Percentiles rank a stretch among this genome's conserved stretches.
Conservation (phyloP, 441 rosid species). For the Capsella rubella region DNA sequence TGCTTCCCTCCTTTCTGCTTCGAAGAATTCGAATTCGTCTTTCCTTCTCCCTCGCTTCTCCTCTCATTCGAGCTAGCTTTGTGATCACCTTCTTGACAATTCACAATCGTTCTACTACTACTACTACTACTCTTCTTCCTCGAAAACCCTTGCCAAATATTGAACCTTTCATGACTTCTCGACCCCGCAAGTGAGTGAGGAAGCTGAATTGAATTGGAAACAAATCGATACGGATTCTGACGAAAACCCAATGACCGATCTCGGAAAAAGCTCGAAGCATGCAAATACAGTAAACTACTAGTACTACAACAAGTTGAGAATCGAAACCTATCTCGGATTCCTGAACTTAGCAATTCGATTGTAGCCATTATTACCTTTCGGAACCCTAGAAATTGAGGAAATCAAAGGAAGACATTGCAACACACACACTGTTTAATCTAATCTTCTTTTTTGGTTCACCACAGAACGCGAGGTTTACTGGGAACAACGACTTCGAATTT, state of each 20-base stretch:
- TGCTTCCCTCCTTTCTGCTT: constrained; percentile 64
- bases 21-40: constrained; percentile 38
- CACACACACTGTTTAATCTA: constrained; percentile 20
- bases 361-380: constrained; percentile 48
- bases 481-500: constrained; percentile 42
- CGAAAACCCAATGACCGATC: constrained; percentile 53
- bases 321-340: constrained; percentile 44
- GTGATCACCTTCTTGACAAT: constrained; percentile 73
- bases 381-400: constrained; percentile 50
- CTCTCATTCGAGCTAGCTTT: constrained; percentile 44
- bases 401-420: not conserved
- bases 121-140: constrained; percentile 27
- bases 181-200: constrained; percentile 28
- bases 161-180: constrained; percentile 25
- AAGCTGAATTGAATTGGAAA: constrained; percentile 42
- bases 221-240: constrained; percentile 48
- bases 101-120: constrained; percentile 51
- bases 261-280: constrained; percentile 46
- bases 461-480: constrained; percentile 26
- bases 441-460: constrained; percentile 7
- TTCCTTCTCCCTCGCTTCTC: constrained; percentile 55
- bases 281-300: constrained; percentile 47
- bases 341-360: constrained; percentile 58
- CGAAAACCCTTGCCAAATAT: constrained; percentile 49
- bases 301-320: constrained; percentile 42